phyloP scores from a whole-genome alignment of 352 stramenopile species.

The Lagenidium giganteum region DNA sequence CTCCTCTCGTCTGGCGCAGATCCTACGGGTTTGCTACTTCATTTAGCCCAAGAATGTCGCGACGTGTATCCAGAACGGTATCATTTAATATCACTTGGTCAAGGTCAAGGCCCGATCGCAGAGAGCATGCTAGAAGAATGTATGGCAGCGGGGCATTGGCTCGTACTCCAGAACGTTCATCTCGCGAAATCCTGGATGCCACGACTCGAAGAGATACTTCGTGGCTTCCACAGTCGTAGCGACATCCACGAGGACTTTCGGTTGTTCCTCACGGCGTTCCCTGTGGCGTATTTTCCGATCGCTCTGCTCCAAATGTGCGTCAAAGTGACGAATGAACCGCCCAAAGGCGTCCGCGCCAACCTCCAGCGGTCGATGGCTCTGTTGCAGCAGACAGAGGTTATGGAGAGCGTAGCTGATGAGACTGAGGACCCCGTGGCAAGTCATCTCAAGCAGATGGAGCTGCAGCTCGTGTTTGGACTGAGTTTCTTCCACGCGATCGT shows the following conservation, averaged over 20 bases:
- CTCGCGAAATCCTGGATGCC: slow-evolving; percentile 75
- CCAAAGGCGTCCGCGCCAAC: slow-evolving; percentile 69
- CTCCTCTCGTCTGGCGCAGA: slow-evolving; percentile 72
- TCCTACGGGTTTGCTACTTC: slow-evolving; percentile 36
- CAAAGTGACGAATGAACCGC: slow-evolving; percentile 77
- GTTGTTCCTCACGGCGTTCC: slow-evolving; percentile 67
- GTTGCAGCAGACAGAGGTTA: slow-evolving; percentile 7
- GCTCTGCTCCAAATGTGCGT: slow-evolving; percentile 67
- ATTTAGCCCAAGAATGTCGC: slow-evolving; percentile 34
- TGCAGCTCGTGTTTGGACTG: slow-evolving; percentile 61
- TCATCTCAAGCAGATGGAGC: slow-evolving; percentile 25
- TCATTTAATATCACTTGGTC: slow-evolving; percentile 63
- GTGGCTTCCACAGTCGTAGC: slow-evolving; percentile 17
- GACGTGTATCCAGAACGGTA: slow-evolving; percentile 31
- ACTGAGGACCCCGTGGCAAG: background rate
- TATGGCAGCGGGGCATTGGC: slow-evolving; percentile 47
- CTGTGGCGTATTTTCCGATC: slow-evolving; percentile 64
- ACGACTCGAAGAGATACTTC: slow-evolving; percentile 40
- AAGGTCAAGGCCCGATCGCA: slow-evolving; percentile 69
- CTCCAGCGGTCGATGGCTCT: slow-evolving; percentile 61
- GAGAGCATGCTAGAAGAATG: slow-evolving; percentile 49
- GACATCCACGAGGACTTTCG: slow-evolving; percentile 55
- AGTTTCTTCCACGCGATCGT: slow-evolving; percentile 79
- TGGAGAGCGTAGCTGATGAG: background rate
- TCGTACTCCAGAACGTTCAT: slow-evolving; percentile 76